A percentile compares a stretch with the other conserved stretches of the same genome.
phyloP scores from a whole-genome alignment of 2,329 filamentous ascomycete species.

The Trichoderma aggressivum region DNA sequence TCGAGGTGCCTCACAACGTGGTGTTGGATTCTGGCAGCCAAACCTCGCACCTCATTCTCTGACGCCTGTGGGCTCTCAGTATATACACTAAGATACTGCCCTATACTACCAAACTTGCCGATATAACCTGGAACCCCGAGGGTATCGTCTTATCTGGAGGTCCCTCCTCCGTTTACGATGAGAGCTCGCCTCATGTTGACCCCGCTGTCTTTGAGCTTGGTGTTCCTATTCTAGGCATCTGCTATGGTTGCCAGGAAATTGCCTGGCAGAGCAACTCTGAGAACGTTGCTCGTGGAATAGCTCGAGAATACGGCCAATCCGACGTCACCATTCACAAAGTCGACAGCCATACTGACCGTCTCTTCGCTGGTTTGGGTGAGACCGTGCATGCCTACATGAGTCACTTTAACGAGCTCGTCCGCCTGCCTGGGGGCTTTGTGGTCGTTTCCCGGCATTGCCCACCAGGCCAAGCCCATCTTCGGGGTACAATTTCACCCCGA shows the following conservation, averaged over 20 bases:
- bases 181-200: too few relatives aligned
- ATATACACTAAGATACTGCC: too few relatives aligned
- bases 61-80: too few relatives aligned
- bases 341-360: constrained; percentile 66
- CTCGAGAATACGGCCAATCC: constrained; percentile 11
- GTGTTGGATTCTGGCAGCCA: too few relatives aligned
- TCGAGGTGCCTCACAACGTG: too few relatives aligned
- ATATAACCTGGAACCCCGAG: too few relatives aligned
- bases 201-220: constrained; percentile 65
- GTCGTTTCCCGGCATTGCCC: constrained; percentile 74
- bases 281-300: constrained; percentile 49
- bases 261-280: constrained; percentile 62
- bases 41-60: too few relatives aligned
- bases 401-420: constrained; percentile 80
- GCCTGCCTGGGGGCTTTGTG: constrained; percentile 69
- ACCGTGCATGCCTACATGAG: constrained; percentile 66
- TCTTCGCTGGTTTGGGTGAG: constrained; percentile 74
- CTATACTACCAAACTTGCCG: too few relatives aligned
- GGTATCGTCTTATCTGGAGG: too few relatives aligned
- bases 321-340: constrained; percentile 51
- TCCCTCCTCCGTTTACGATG: too few relatives aligned
- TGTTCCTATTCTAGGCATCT: constrained; percentile 49
- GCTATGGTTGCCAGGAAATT: constrained; percentile 44
- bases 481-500: constrained; percentile 89
- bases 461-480: constrained; percentile 66